Conservation (phyloP, 345 rosid species). For the Hibiscus syriacus region DNA sequence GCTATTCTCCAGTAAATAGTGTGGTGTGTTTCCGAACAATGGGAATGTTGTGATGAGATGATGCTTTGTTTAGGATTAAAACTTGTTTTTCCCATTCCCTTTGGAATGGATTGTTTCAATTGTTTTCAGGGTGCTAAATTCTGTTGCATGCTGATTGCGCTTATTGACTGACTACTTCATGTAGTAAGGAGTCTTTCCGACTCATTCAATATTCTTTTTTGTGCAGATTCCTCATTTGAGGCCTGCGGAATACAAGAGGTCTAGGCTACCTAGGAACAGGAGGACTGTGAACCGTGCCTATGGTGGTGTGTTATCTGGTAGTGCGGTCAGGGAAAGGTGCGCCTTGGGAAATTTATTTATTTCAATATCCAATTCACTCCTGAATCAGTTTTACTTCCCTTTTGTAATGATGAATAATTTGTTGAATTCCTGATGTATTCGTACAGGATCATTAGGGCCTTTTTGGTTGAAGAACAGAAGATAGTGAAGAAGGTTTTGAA, state of each 20-base stretch:
- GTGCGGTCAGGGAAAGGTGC: conserved; percentile 82
- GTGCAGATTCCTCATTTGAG: conserved; percentile 80
- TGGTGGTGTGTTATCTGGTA: conserved; percentile 72
- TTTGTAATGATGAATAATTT: not conserved
- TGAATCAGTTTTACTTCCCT: not conserved
- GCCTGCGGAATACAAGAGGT: conserved; percentile 78
- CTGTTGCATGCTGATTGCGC: not conserved
- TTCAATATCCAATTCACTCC: not conserved
- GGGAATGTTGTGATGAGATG: not conserved
- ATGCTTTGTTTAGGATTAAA: not conserved
- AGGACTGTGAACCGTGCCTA: conserved; percentile 88
- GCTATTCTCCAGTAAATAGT: not conserved
- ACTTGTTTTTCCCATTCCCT: not conserved
- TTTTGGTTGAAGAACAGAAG: conserved; percentile 32
- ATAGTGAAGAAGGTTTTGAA: conserved; percentile 27
- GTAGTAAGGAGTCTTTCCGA: not conserved
- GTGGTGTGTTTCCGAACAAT: not conserved
- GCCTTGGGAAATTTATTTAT: not conserved
- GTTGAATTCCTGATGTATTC: not conserved
- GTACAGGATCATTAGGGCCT: not conserved
- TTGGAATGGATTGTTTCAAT: not conserved
- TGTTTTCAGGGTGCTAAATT: not conserved
- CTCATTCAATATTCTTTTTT: not conserved
- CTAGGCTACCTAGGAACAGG: conserved; percentile 63
- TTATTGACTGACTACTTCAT: not conserved